Evolutionary conservation across 345 rosid species (phyloP).

Genomic region (Xanthoceras sorbifolium): DNA sequence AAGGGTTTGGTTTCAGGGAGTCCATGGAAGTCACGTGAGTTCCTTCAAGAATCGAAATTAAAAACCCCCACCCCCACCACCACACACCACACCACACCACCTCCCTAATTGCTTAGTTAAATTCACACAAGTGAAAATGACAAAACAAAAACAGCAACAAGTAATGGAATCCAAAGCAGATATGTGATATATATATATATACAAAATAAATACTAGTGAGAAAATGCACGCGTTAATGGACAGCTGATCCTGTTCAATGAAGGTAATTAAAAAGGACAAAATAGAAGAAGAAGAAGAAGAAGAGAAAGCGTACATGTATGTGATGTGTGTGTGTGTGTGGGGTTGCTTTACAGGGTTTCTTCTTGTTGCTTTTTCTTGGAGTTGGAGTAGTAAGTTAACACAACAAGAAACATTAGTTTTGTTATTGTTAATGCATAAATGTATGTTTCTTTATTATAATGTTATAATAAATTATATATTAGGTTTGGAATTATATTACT

Average conservation of each 20-base stretch:
- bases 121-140: slow-evolving; percentile 1
- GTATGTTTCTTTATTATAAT: background rate
- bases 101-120: slow-evolving; percentile 3
- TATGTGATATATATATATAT: too few relatives aligned
- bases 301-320: background rate
- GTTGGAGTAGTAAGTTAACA: slow-evolving; percentile 13
- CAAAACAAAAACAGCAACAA: background rate
- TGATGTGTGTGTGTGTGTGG: background rate
- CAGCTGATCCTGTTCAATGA: slow-evolving; percentile 11
- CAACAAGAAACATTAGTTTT: background rate
- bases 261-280: slow-evolving; percentile 21
- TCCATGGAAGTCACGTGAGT: slow-evolving; percentile 52
- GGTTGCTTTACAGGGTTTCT: slow-evolving; percentile 10
- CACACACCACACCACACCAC: background rate
- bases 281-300: slow-evolving; percentile 18
- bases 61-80: slow-evolving; percentile 23
- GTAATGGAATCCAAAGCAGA: background rate
- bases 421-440: slow-evolving; percentile 7
- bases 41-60: slow-evolving; percentile 23
- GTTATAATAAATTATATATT: background rate
- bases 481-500: background rate
- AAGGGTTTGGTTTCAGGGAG: background rate
- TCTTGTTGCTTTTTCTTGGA: background rate
- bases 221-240: background rate
- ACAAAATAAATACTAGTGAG: slow-evolving; percentile 2